Base-by-base conservation (phyloP, 441 rosid species). In the Macaranga tanarius region DNA sequence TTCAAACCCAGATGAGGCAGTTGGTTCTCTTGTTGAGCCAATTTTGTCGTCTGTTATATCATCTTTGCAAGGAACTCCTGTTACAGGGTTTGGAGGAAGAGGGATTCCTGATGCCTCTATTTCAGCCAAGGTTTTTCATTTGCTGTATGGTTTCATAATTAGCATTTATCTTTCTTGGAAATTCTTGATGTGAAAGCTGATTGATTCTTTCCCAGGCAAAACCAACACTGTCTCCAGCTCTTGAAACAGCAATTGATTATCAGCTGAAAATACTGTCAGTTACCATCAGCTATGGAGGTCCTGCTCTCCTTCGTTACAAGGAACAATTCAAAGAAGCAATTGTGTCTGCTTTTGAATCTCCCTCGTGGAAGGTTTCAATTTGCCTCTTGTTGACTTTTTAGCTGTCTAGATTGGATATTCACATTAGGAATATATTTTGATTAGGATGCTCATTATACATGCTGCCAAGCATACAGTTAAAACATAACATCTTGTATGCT, bases 1-100 rank as follows among this genome's bases (percentile, higher is more conserved):
- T 79, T 83, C 99, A 76, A 88, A 88, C 83, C 99, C 99, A 15
- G 92, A 93, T 75, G 97, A 89, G 88, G 95, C 99, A 65, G 92
- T 89, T 73, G 77, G 79, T 82, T 86, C 86, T 74, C 89, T 96
- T 84, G 96, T 93, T 75, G 92, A 92, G 76, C 99, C 98, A 69
- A 86, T 93, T 79, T 85, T 96, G 71, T 81, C 84, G 19, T 85
- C 95, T 81, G 92, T 84, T 72, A 76, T 89, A 79, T 89, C 97
- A 83, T 92, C 98, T 81, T 85, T 96, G 83, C 77, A 89, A 86
- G 99, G 96, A 78, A 86, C 90, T 50, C 97, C 98, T 76, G 85
- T 75, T 70, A 92, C 97, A 25, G 99, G 99, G 78, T 93, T 84
- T 83, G 98, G 97, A 73, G 97, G 99, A 77, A 84, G 88, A 73